A percentile compares a stretch with the other conserved stretches of the same genome.
These are phyloP conservation scores for Phytophthora sp. DNA, from an alignment of 352 stramenopile species.

Conservation along the genomic window DNA sequence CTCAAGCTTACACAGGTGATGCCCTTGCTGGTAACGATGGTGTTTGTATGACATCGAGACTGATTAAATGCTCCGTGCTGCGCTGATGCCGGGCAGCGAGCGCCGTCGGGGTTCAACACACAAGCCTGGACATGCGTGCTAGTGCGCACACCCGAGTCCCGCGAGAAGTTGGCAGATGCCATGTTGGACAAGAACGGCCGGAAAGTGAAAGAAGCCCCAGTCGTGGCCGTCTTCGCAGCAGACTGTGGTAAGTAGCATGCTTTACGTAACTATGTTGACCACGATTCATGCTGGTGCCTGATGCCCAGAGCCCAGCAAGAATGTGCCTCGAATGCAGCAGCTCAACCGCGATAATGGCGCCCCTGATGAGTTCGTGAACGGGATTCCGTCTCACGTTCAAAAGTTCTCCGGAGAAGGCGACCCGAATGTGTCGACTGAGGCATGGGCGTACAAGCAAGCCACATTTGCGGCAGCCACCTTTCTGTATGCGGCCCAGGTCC, in stretches of 20 bases:
- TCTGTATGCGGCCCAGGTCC: constrained; percentile 61
- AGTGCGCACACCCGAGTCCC: constrained; percentile 54
- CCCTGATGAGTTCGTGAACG: constrained; percentile 40
- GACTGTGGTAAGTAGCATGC: constrained; percentile 62
- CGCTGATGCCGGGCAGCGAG: constrained; percentile 36
- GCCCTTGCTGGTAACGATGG: neutral
- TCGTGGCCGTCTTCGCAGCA: constrained; percentile 72
- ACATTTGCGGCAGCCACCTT: constrained; percentile 67
- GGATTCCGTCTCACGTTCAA: constrained; percentile 50
- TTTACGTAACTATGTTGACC: too few relatives aligned
- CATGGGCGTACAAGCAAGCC: constrained; percentile 82
- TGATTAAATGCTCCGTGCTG: too few relatives aligned
- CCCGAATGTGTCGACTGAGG: constrained; percentile 57
- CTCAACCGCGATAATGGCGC: constrained; percentile 61
- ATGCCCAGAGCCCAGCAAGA: constrained; percentile 60
- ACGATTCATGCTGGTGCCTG: neutral
- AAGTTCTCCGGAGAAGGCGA: constrained; percentile 64
- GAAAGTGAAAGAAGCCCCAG: constrained; percentile 69
- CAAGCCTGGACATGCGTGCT: constrained; percentile 71
- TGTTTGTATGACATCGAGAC: too few relatives aligned
- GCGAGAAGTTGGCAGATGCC: constrained; percentile 52
- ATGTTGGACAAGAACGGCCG: constrained; percentile 67
- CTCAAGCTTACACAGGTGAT: constrained; percentile 63
- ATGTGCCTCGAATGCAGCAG: constrained; percentile 69
- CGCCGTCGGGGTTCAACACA: constrained; percentile 75